Evolutionary conservation across 2,329 filamentous ascomycete species (phyloP).

Genomic region (Sordariomycetes sp.): DNA sequence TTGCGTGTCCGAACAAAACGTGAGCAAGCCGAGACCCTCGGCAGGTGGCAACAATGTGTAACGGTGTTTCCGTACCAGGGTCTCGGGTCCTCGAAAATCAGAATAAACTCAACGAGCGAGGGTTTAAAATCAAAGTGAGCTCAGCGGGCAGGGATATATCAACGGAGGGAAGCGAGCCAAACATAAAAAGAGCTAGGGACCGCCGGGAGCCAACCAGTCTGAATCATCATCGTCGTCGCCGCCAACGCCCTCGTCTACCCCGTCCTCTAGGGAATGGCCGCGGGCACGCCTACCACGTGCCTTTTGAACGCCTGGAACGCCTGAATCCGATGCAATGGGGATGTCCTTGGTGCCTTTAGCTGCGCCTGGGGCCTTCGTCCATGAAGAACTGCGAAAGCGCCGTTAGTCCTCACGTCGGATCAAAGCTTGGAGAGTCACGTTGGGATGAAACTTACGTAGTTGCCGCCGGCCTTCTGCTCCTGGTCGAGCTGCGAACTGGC

Average conservation of each 20-base stretch:
- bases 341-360: constrained; percentile 33
- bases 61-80: background rate
- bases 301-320: constrained; percentile 44
- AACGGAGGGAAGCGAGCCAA: background rate
- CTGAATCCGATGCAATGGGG: constrained; percentile 25
- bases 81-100: background rate
- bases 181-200: constrained; percentile 39
- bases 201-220: constrained; percentile 52
- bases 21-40: background rate
- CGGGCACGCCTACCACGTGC: constrained; percentile 17
- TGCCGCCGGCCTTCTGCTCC: constrained; percentile 88
- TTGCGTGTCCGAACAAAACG: background rate
- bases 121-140: background rate
- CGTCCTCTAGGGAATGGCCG: constrained; percentile 18
- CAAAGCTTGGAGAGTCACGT: background rate
- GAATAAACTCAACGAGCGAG: background rate
- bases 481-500: constrained; percentile 89
- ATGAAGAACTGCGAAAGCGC: constrained; percentile 69
- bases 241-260: constrained; percentile 34
- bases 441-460: constrained; percentile 58
- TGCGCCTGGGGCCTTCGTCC: constrained; percentile 56
- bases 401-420: constrained; percentile 10
- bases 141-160: background rate
- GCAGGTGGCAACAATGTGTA: too few species aligned
- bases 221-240: constrained; percentile 48